These are phyloP conservation scores for Xylariaceae sp. DNA, from an alignment of 2,329 filamentous ascomycete species.

Conservation along the genomic window DNA sequence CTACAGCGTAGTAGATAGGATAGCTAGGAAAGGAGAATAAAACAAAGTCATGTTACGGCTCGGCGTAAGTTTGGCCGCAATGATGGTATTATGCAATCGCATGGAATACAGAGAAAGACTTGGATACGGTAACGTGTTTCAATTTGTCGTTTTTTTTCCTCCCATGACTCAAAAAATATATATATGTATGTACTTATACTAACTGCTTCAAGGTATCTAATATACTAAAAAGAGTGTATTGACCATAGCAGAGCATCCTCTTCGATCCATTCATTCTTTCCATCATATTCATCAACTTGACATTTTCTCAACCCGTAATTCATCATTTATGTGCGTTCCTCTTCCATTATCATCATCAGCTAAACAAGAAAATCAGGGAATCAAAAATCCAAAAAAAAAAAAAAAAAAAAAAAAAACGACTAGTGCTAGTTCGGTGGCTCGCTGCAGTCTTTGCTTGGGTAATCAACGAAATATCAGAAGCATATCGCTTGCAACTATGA, in stretches of 20 bases:
- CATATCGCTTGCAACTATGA: no score
- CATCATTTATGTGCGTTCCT: slow-evolving; percentile 22
- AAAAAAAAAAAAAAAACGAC: slow-evolving; percentile 30
- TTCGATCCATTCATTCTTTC: slow-evolving; percentile 14
- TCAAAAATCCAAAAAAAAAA: slow-evolving; percentile 17
- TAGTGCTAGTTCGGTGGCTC: slow-evolving; percentile 22
- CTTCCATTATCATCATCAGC: slow-evolving; percentile 9
- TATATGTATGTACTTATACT: neutral
- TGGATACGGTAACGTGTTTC: neutral
- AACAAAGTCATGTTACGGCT: no score
- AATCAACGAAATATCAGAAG: slow-evolving; percentile 25
- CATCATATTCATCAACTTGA: slow-evolving; percentile 3
- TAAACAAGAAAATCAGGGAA: no score
- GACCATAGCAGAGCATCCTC: slow-evolving; percentile 24
- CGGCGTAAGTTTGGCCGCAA: no score
- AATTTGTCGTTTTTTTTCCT: slow-evolving; percentile 2
- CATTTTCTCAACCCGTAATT: slow-evolving; percentile 19
- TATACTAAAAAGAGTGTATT: slow-evolving; percentile 26
- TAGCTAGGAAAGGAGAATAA: no score
- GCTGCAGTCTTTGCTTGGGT: slow-evolving; percentile 23
- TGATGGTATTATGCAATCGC: no score
- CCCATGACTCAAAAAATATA: no score
- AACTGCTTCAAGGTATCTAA: slow-evolving; percentile 24
- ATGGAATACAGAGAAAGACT: no score
- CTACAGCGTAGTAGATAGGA: no score